A percentile compares a stretch with the other conserved stretches of the same genome.
These are phyloP conservation scores for Hyaloperonospora arabidopsidis DNA, from an alignment of 352 stramenopile genomes.

Conservation along the genomic window DNA sequence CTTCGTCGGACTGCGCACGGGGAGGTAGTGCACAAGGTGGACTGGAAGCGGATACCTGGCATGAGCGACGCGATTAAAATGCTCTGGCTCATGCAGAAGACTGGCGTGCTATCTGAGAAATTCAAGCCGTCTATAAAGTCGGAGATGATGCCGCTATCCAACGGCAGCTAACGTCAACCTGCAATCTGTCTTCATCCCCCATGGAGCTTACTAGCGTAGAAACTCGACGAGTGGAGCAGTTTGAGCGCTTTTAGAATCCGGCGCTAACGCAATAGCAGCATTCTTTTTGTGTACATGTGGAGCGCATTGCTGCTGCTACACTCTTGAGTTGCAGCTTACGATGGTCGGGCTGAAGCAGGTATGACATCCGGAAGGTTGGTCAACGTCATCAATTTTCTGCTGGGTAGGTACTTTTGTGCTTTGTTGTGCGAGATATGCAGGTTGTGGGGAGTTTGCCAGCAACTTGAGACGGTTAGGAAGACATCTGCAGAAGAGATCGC, in stretches of 20 bases:
- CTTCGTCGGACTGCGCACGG: slow-evolving; percentile 35
- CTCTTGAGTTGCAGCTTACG: no score
- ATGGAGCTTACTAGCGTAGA: slow-evolving; percentile 3
- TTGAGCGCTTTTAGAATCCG: slow-evolving; percentile 1
- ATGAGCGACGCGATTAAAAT: slow-evolving; percentile 61
- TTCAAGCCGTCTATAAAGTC: slow-evolving; percentile 16
- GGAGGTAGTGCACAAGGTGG: slow-evolving; percentile 42
- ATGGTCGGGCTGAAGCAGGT: background rate
- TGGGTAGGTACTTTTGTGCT: slow-evolving; percentile 1
- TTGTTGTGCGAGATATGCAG: slow-evolving; percentile 4
- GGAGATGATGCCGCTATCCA: slow-evolving; percentile 18
- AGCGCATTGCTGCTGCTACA: no score
- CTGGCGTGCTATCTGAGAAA: slow-evolving; percentile 30
- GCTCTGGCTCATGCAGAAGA: slow-evolving; percentile 68
- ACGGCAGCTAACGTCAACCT: slow-evolving; percentile 22
- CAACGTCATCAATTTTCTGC: slow-evolving; percentile 20
- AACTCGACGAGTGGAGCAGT: slow-evolving; percentile 3
- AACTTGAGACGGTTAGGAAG: slow-evolving; percentile 16
- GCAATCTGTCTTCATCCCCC: background rate
- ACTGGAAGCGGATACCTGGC: slow-evolving; percentile 79
- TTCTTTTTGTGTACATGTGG: slow-evolving; percentile 11
- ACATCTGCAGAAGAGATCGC: slow-evolving; percentile 45
- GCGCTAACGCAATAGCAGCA: slow-evolving; percentile 18
- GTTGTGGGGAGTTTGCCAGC: background rate
- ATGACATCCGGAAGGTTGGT: background rate